Conservation (phyloP, 2,329 filamentous ascomycete genomes). For the Diaporthe australafricana region DNA sequence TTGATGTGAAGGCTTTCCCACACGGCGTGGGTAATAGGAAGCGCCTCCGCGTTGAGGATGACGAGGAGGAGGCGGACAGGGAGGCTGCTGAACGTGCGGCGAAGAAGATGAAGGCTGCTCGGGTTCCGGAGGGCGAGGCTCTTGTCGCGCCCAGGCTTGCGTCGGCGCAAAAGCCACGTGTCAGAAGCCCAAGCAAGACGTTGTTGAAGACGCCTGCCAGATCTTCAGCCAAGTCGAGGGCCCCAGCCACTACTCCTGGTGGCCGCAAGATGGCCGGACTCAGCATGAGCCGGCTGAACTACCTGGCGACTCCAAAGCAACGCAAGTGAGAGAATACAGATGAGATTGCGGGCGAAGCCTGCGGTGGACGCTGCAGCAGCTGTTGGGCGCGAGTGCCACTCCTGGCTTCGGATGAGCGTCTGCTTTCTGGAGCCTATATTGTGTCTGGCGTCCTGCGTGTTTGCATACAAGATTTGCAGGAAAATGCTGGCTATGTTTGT, state of each 20-base stretch:
- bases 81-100: conserved; percentile 61
- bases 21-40: conserved; percentile 77
- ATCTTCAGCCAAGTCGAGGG: conserved; percentile 30
- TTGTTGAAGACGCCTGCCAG: conserved; percentile 28
- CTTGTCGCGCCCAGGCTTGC: conserved; percentile 61
- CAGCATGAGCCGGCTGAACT: conserved; percentile 32
- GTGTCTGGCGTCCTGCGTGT: neutral
- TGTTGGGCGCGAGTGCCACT: neutral
- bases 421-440: neutral
- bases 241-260: conserved; percentile 30
- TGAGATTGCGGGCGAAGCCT: neutral
- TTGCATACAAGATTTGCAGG: neutral
- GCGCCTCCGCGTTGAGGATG: conserved; percentile 67
- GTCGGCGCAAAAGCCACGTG: conserved; percentile 22
- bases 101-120: conserved; percentile 69
- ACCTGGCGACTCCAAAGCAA: conserved; percentile 36
- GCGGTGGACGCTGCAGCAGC: neutral
- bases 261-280: conserved; percentile 23
- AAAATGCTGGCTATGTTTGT: neutral
- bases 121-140: conserved; percentile 63
- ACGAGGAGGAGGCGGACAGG: conserved; percentile 66
- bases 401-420: neutral
- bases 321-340: conserved; percentile 28
- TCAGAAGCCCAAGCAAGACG: conserved; percentile 30
- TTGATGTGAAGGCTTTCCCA: conserved; percentile 57